These are phyloP conservation scores for Drechslerella stenobrocha DNA, from an alignment of 2,329 filamentous ascomycete species.

Conservation along the genomic window DNA sequence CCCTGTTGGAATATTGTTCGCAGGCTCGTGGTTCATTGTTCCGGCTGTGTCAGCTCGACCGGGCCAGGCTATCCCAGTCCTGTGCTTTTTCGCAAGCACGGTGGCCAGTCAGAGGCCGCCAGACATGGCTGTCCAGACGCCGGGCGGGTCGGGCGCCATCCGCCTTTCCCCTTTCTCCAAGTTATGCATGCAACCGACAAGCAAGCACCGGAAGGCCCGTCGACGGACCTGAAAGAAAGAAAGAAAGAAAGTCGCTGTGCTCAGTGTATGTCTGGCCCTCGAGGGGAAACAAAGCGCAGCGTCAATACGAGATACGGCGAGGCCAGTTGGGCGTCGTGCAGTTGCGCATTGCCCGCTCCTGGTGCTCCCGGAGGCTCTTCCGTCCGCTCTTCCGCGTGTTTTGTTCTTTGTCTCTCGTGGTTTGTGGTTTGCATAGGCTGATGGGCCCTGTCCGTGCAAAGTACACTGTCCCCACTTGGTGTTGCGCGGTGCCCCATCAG, in stretches of 20 bases:
- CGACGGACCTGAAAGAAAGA: not conserved
- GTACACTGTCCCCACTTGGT: no score
- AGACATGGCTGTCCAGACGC: not conserved
- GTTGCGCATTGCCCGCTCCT: no score
- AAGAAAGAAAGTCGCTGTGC: no score
- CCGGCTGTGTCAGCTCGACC: not conserved
- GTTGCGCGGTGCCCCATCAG: not conserved
- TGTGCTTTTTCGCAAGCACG: no score
- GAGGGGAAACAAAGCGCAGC: no score
- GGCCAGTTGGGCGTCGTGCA: no score
- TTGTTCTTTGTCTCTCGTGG: slow-evolving; percentile 8
- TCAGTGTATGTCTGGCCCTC: no score
- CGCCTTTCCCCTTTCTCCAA: not conserved
- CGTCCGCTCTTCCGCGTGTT: slow-evolving; percentile 26
- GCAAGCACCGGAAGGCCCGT: not conserved
- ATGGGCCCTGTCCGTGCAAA: no score
- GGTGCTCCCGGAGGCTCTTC: not conserved
- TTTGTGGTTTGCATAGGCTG: no score
- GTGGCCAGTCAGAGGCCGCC: not conserved
- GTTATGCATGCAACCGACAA: not conserved
- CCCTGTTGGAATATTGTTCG: no score
- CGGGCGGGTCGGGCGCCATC: slow-evolving; percentile 4
- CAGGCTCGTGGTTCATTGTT: not conserved
- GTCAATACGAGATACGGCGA: no score
- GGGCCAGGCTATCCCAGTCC: not conserved